Percentiles rank a stretch among this genome's conserved stretches.
Evolutionary conservation across 208 protist genomes (phyloP).

Genomic region (Perkinsela sp.): DNA sequence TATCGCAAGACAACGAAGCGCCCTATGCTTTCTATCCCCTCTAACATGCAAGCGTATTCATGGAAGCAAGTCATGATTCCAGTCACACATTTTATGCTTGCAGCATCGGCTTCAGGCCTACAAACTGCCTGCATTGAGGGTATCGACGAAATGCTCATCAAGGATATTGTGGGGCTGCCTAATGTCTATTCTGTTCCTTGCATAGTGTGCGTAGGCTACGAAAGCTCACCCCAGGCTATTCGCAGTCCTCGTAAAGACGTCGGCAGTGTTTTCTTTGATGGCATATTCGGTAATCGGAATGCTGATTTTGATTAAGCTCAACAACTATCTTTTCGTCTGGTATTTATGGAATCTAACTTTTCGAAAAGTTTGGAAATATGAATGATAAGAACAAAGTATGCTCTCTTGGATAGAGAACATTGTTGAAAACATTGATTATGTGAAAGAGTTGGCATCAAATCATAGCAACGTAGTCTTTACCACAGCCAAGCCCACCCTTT

Average conservation of each 20-base stretch:
- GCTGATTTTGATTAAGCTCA: neutral
- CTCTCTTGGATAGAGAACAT: neutral
- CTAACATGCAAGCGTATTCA: conserved; percentile 26
- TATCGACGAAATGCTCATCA: conserved; percentile 37
- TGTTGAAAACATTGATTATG: neutral
- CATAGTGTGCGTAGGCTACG: conserved; percentile 34
- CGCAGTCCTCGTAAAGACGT: neutral
- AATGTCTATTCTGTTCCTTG: conserved; percentile 28
- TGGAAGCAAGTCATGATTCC: conserved; percentile 63
- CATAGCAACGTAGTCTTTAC: neutral
- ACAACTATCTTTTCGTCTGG: neutral
- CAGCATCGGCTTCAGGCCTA: conserved; percentile 20
- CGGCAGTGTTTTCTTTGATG: neutral
- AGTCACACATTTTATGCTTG: conserved; percentile 29
- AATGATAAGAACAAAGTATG: neutral
- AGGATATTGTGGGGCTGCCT: conserved; percentile 24
- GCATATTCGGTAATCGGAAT: neutral
- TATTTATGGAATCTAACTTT: neutral
- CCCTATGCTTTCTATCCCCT: conserved; percentile 24
- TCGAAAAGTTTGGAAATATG: neutral
- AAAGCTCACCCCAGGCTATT: neutral
- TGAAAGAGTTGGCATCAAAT: neutral
- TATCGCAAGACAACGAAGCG: conserved; percentile 20
- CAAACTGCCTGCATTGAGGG: conserved; percentile 46
- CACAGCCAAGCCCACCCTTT: too few species aligned